A percentile compares a stretch with the other conserved stretches of the same genome.
Evolutionary conservation across 2,329 filamentous ascomycete genomes (phyloP).

Genomic region (Colletotrichum sp.): DNA sequence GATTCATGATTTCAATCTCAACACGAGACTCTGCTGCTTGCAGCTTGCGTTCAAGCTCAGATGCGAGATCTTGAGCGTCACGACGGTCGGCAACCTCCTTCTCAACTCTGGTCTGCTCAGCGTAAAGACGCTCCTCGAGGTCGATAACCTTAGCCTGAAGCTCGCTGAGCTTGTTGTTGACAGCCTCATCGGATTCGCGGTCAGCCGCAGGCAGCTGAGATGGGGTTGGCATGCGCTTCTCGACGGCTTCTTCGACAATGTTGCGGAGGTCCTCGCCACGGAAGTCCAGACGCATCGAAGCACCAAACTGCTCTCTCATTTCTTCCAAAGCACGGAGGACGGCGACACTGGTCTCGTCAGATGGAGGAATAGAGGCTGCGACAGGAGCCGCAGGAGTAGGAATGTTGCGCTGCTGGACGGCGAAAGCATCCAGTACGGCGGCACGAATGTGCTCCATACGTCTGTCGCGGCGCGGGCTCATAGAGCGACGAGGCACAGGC

Average conservation of each 20-base stretch:
- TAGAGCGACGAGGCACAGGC: constrained; percentile 66
- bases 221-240: constrained; percentile 59
- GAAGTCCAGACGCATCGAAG: constrained; percentile 49
- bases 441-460: constrained; percentile 82
- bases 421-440: constrained; percentile 76
- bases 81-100: constrained; percentile 54
- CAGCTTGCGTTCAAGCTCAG: constrained; percentile 60
- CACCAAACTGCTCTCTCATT: constrained; percentile 60
- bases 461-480: constrained; percentile 80
- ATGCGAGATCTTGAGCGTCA: constrained; percentile 56
- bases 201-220: constrained; percentile 24
- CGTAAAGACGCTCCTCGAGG: constrained; percentile 61
- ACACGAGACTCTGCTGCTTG: constrained; percentile 63
- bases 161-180: constrained; percentile 59
- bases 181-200: constrained; percentile 45
- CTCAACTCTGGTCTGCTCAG: constrained; percentile 53
- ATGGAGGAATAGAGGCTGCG: constrained; percentile 26
- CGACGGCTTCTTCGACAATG: constrained; percentile 68
- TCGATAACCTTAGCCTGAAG: constrained; percentile 65
- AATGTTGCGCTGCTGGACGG: constrained; percentile 54
- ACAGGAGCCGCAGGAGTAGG: constrained; percentile 31
- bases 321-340: constrained; percentile 72
- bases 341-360: constrained; percentile 40
- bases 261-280: constrained; percentile 60
- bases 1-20: constrained; percentile 66